Base-by-base conservation (phyloP, 2,329 filamentous ascomycete genomes). In the Sphaerulina vaccinii region DNA sequence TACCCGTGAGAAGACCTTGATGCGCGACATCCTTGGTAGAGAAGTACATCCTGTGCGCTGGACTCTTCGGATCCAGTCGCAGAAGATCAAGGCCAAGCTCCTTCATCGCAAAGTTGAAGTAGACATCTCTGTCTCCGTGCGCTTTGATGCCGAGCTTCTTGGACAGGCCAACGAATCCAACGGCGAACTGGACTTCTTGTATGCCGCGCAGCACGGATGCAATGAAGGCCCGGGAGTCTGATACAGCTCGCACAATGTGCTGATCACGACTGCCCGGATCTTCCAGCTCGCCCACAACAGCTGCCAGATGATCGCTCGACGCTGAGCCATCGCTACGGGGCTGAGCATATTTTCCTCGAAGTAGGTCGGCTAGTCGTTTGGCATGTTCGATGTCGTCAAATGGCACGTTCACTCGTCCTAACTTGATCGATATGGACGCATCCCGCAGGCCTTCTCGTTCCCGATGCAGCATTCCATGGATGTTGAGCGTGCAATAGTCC, bases 41-140 rank as follows among this genome's bases (percentile, higher is more conserved):
- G 67, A 99, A 99, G 71, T 99, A 97, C 93, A 97, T 99, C 57
- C 93, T 85, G 76, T 99, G 93, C 0, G 92, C 90, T 1, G 93
- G 90, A 13, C 91, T 96, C 63, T 89, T 92, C 36, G 89, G 86
- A 68, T 99, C 92, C 49, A 99, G 80, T 18, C 92, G 85, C 67
- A 97, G 86, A 35, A 99, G 76, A 66, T 99, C 93, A 66, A 99
- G 81, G 54, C 92, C 92, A 36, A 99, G 84, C 68, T 99, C 95
- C 69, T 99, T 97, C 81, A 96, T 95, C 5, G 92, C 90, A 38
- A 91, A 81, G 65, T 92, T 96, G 55, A 96, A 78, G 54, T 87
- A 83, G 6, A 96, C 80, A 3, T 89, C 85, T n/a, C 80, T 77
- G 22, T 85, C 83, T 2, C 79, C 78, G 2, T 85, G 79, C 56